A percentile compares a stretch with the other conserved stretches of the same genome.
Evolutionary conservation across 768 basidiomycete species (phyloP).

Genomic region (Termitomyces heimii): DNA sequence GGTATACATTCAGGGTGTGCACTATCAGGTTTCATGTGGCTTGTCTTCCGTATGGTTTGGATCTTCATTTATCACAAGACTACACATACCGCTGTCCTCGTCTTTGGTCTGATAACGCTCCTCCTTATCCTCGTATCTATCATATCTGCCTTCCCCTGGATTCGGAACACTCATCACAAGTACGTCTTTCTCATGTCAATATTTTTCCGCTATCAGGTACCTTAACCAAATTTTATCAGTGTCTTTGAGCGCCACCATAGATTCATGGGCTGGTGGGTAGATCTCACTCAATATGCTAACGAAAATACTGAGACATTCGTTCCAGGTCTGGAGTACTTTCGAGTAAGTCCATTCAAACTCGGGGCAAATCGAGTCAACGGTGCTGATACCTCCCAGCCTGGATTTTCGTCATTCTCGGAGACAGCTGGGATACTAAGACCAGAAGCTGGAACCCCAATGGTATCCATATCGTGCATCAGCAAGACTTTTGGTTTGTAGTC

Average conservation of each 20-base stretch:
- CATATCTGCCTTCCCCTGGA: conserved; percentile 69
- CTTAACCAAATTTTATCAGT: conserved; percentile 24
- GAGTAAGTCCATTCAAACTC: conserved; percentile 34
- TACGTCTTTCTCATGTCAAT: conserved; percentile 18
- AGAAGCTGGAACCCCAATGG: conserved; percentile 58
- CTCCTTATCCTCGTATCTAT: conserved; percentile 57
- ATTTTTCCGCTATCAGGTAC: conserved; percentile 1
- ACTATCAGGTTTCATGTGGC: conserved; percentile 67
- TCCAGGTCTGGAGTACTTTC: conserved; percentile 42
- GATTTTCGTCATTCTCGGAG: conserved; percentile 66
- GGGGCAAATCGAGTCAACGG: background rate
- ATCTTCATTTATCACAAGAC: conserved; percentile 44
- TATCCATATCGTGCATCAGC: conserved; percentile 53
- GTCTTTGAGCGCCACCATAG: conserved; percentile 81
- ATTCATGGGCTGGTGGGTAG: conserved; percentile 69
- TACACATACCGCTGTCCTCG: conserved; percentile 51
- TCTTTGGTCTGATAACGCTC: conserved; percentile 56
- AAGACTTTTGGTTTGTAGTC: conserved; percentile 76
- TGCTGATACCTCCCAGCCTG: conserved; percentile 32
- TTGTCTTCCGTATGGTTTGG: conserved; percentile 53
- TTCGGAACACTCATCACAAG: conserved; percentile 81
- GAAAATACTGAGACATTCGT: conserved; percentile 1
- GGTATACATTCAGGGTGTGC: conserved; percentile 86
- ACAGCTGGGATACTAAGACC: conserved; percentile 53
- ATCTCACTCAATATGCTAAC: background rate